Evolutionary conservation across 495 filamentous ascomycete genomes (phyloP), one percentile per base, ranked within the genome.

Genomic region (Neurospora sublineolata): DNA sequence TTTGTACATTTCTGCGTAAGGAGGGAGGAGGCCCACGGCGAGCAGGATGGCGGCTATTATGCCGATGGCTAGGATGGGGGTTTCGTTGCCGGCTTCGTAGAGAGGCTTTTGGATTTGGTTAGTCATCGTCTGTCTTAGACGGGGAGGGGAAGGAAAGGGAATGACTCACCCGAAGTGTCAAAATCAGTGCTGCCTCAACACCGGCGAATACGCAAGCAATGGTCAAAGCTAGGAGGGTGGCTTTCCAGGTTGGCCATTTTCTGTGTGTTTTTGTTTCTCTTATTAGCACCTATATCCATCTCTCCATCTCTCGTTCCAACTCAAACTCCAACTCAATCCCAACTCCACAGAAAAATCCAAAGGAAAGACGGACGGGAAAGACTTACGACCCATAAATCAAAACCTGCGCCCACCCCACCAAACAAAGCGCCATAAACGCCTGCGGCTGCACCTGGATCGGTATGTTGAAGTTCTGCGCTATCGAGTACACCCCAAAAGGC

Each of bases 381-480:
- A 73, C 84, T 72, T 81, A 91, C 87, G 86, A 82, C 27, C 85
- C 80, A 73, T 93, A 93, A 33, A 87, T 78, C 72, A 92, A 73
- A 10, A 85, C 85, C 79, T 93, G 91, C 1, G 82, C 86, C 90
- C 89, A 93, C 69, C 84, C 85, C 9, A 93, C 79, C 3, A 92
- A 80, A 33, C 88, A 87, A 18, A 93, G 85, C 14, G 82, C 79
- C 72, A 87, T 86, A 74, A 93, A 93, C 4, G 87, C 81, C 75
- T 93, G 91, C 8, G 91, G 89, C 79, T 94, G 91, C 10, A 93
- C 83, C 71, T 93, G 90, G 16, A 93, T 79, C 0, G 91, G 89
- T 42, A 92, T 84, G 77, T 93, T 94, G 80, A 94, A 91, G 72
- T 89, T 83, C 83, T 93, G 82, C 14, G 78, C 77, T 12, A 83